Evolutionary conservation across 495 filamentous ascomycete species (phyloP), one percentile per base, ranked within the genome.

Genomic region (Xylaria castorea): DNA sequence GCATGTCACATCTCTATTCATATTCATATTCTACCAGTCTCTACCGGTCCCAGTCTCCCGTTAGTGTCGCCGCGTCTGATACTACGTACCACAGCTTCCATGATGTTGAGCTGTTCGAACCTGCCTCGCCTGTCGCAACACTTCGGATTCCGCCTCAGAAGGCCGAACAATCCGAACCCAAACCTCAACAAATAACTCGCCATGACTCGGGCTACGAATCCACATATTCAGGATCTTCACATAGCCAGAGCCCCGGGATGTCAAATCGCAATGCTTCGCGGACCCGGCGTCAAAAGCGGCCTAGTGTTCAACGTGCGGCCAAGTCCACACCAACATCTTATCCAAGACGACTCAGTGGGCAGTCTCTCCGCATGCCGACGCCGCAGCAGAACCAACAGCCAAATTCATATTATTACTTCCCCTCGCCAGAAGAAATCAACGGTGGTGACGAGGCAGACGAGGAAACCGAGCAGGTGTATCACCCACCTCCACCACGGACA

Each of bases 121-220:
- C 79, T 11, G 36, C 46, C 14, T 66, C 75, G 14, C 66, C 71
- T 34, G 46, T 70, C 12, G 20, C 66, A 30, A 51, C 66, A 8
- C 42, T 60, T 14, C 63, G 48, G 72, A 72, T 25, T 66, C 50
- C 20, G 61, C 71, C 36, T 65, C 70, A 5, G 22, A 75, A 74
- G 60, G 73, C 73, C 14, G 66, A 76, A n/a, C 72, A 69, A 8
- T 63, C 69, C 11, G 42, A 75, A 16, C 46, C 22, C 7, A 11
- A 36, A 30, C 71, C 78, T 65, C 79, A 83, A 69, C 74, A 71
- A 7, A 85, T 86, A 76, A 78, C 78, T 6, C 81, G 85, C 14
- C 84, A 87, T 57, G 85, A 87, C 61, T 87, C 85, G 7, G 85
- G 85, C 8, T 87, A 87, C 61, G 85, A 83, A 63, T 86, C 84